Evolutionary conservation across 2,329 filamentous ascomycete species (phyloP).

Genomic region (Colletotrichum sp.): DNA sequence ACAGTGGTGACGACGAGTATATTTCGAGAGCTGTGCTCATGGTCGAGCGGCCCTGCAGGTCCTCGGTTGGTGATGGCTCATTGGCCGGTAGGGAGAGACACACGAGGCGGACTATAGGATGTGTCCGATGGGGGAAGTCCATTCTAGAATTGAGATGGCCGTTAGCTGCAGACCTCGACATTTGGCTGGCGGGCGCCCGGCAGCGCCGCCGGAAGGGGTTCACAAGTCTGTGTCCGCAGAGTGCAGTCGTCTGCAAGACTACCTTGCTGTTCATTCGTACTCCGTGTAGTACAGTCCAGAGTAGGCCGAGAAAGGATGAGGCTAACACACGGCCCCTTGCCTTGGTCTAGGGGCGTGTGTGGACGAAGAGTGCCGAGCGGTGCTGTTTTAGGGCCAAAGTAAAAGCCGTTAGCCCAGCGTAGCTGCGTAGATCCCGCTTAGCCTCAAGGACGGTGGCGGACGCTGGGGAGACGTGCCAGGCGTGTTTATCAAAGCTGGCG

Average conservation of each 20-base stretch:
- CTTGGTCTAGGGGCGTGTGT: neutral
- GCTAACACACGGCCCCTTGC: conserved; percentile 17
- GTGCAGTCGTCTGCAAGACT: neutral
- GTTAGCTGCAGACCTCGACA: conserved; percentile 3
- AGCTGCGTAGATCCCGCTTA: conserved; percentile 16
- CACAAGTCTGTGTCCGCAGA: neutral
- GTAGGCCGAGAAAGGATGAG: neutral
- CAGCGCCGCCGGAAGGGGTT: neutral
- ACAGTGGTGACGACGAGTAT: conserved; percentile 17
- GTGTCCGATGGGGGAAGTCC: conserved; percentile 21
- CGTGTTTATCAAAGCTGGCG: conserved; percentile 4
- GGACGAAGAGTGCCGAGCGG: conserved; percentile 15
- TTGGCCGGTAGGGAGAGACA: conserved; percentile 8
- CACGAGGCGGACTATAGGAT: neutral
- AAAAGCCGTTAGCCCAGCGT: conserved; percentile 15
- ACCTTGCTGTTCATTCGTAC: neutral
- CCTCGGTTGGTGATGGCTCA: neutral
- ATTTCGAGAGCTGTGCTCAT: conserved; percentile 16
- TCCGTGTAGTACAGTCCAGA: neutral
- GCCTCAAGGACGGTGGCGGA: neutral
- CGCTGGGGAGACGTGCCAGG: neutral
- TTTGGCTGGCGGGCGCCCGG: neutral
- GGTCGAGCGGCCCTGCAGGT: conserved; percentile 12
- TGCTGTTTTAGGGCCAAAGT: conserved; percentile 14
- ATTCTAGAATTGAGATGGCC: conserved; percentile 17